A percentile compares a stretch with the other conserved stretches of the same genome.
Conservation (phyloP, 371 early-diverging fungal species). For the Mucor mucedo region DNA sequence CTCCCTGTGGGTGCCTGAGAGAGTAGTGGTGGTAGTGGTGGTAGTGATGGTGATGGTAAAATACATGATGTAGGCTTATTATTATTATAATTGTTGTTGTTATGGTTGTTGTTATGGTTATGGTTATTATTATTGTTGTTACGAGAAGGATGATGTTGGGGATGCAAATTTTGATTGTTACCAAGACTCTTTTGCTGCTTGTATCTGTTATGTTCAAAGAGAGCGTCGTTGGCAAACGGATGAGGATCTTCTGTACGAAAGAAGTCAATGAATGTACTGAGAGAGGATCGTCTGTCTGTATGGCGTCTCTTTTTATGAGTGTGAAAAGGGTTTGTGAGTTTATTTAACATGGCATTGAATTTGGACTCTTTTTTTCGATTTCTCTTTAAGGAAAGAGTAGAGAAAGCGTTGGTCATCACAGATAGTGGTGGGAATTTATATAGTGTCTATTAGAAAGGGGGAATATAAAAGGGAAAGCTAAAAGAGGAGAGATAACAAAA, state of each 20-base stretch:
- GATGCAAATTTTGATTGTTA: not conserved
- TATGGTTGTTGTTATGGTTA: not conserved
- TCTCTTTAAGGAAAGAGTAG: constrained; percentile 26
- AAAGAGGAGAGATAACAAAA: constrained; percentile 2
- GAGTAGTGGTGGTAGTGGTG: not conserved
- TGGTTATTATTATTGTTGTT: not conserved
- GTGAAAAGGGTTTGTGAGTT: constrained; percentile 17
- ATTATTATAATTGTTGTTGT: not conserved
- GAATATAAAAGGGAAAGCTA: not conserved
- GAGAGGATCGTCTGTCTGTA: constrained; percentile 2
- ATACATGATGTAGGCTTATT: not conserved
- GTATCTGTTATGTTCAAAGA: constrained; percentile 29
- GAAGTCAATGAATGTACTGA: constrained; percentile 18
- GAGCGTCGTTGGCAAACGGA: constrained; percentile 22
- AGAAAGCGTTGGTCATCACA: constrained; percentile 21
- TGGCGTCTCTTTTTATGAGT: constrained; percentile 14
- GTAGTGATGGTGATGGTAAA: not conserved
- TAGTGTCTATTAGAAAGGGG: not conserved
- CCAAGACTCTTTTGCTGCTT: constrained; percentile 19
- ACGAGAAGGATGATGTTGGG: not conserved
- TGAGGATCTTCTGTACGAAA: constrained; percentile 19
- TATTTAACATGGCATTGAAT: constrained; percentile 13
- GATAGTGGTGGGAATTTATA: too few species aligned
- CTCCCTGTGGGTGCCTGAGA: not conserved
- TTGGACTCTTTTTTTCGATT: constrained; percentile 20